These are phyloP conservation scores for Inosperma sp. DNA, from an alignment of 768 basidiomycete species.

Conservation along the genomic window DNA sequence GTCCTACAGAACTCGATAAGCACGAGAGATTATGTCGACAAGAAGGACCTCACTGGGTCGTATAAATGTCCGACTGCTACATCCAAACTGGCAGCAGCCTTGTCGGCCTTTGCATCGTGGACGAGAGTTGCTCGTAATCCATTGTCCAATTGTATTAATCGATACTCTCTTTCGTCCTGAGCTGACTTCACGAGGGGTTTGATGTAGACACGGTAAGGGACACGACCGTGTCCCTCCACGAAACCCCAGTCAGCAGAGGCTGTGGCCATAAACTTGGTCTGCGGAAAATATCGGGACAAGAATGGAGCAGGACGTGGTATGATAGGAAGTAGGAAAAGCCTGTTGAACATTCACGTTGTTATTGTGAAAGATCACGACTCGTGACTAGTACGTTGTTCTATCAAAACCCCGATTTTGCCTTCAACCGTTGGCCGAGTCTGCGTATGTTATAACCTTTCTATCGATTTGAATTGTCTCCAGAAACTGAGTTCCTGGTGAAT, in stretches of 20 bases:
- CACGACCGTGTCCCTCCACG: constrained; percentile 16
- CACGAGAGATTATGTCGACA: constrained; percentile 23
- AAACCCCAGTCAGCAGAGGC: constrained; percentile 19
- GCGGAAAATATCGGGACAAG: neutral
- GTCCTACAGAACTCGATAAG: constrained; percentile 38
- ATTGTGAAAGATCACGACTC: too few relatives aligned
- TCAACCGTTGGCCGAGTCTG: too few relatives aligned
- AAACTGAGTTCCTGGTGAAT: too few relatives aligned
- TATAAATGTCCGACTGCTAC: constrained; percentile 91
- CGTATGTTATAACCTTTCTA: too few relatives aligned
- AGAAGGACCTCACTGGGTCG: constrained; percentile 67
- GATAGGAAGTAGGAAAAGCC: neutral
- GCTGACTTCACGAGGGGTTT: constrained; percentile 58
- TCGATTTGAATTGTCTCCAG: too few relatives aligned
- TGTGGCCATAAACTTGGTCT: constrained; percentile 17
- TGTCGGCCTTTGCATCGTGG: constrained; percentile 83
- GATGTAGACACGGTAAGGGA: constrained; percentile 22
- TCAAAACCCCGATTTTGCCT: too few relatives aligned
- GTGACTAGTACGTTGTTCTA: too few relatives aligned
- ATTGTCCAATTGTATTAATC: constrained; percentile 80
- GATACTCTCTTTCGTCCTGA: constrained; percentile 77
- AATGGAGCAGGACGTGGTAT: neutral
- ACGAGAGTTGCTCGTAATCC: constrained; percentile 84
- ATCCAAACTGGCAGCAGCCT: constrained; percentile 91
- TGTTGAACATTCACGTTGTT: too few relatives aligned